phyloP scores from a whole-genome alignment of 495 filamentous ascomycete genomes.

The Bryoglossum gracile region DNA sequence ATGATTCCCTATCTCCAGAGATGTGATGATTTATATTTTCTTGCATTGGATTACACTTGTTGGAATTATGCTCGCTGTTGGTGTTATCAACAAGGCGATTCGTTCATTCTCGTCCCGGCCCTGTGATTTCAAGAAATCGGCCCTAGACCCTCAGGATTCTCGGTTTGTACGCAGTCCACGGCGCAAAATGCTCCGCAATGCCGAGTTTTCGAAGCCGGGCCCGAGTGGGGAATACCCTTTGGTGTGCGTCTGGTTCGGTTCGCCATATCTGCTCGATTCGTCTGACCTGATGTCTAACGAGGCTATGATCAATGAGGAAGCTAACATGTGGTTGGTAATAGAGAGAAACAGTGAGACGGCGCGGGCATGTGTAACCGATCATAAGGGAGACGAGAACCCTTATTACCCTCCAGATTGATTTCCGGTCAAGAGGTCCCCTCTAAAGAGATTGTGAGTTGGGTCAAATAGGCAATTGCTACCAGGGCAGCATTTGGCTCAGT shows the following conservation, averaged over 20 bases:
- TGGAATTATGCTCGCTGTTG: too few relatives aligned
- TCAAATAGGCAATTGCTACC: not conserved
- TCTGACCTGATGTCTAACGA: too few relatives aligned
- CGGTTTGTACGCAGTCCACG: not conserved
- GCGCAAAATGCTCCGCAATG: not conserved
- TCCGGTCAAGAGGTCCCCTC: not conserved
- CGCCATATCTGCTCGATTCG: not conserved
- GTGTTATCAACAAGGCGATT: not conserved
- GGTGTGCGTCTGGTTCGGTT: not conserved
- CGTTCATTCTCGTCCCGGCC: not conserved
- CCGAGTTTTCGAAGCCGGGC: not conserved
- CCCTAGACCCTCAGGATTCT: not conserved
- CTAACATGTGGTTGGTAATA: not conserved
- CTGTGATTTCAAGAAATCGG: not conserved
- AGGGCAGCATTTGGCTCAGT: not conserved
- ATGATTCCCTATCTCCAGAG: too few relatives aligned
- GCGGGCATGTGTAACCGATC: not conserved
- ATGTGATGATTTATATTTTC: too few relatives aligned
- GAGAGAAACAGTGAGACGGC: not conserved
- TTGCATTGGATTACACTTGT: too few relatives aligned
- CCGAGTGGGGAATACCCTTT: not conserved
- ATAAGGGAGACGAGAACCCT: too few relatives aligned
- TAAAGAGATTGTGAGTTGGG: not conserved
- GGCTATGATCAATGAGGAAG: not conserved
- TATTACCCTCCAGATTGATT: not conserved